Percentiles rank a stretch among this genome's conserved stretches.
Conservation (phyloP, 768 basidiomycete genomes). For the Hemileccinum rubropunctum region DNA sequence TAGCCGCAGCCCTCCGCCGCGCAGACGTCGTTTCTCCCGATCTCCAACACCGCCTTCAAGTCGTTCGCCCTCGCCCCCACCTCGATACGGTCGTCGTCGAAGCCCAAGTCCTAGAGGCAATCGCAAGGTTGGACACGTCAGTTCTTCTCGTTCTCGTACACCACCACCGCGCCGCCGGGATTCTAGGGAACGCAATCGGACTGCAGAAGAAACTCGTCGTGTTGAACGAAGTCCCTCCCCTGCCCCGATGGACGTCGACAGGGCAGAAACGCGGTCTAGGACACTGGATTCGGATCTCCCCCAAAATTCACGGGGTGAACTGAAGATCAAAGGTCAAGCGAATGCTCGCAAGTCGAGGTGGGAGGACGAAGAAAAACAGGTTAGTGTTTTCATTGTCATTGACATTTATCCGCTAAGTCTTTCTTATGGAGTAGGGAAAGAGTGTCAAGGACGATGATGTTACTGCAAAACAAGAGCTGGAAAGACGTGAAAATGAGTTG, state of each 20-base stretch:
- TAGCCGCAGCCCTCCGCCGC: slow-evolving; percentile 33
- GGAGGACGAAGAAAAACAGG: slow-evolving; percentile 41
- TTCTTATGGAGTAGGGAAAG: slow-evolving; percentile 21
- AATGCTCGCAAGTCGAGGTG: slow-evolving; percentile 54
- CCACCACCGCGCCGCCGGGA: slow-evolving; percentile 32
- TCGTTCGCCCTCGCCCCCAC: slow-evolving; percentile 31
- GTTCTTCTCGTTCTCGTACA: slow-evolving; percentile 36
- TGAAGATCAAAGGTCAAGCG: slow-evolving; percentile 76
- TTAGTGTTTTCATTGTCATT: slow-evolving; percentile 12
- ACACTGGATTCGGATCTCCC: slow-evolving; percentile 30
- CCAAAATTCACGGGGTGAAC: slow-evolving; percentile 41
- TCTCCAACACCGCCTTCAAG: slow-evolving; percentile 50
- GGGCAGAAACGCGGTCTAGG: slow-evolving; percentile 19
- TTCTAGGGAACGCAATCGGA: slow-evolving; percentile 26
- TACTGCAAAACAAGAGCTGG: slow-evolving; percentile 45
- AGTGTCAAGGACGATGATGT: slow-evolving; percentile 3
- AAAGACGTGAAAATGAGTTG: slow-evolving; percentile 71
- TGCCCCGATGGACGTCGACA: slow-evolving; percentile 23
- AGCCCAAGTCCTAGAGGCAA: slow-evolving; percentile 38
- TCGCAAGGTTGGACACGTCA: slow-evolving; percentile 26
- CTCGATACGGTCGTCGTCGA: slow-evolving; percentile 44
- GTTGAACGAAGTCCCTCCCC: slow-evolving; percentile 28
- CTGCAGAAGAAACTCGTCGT: slow-evolving; percentile 18
- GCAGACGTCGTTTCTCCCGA: slow-evolving; percentile 44
- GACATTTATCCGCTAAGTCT: slow-evolving; percentile 5